A percentile compares a stretch with the other conserved stretches of the same genome.
phyloP scores from a whole-genome alignment of 225 moss, liverwort and hornwort species.

The Physcomitrellopsis africana region DNA sequence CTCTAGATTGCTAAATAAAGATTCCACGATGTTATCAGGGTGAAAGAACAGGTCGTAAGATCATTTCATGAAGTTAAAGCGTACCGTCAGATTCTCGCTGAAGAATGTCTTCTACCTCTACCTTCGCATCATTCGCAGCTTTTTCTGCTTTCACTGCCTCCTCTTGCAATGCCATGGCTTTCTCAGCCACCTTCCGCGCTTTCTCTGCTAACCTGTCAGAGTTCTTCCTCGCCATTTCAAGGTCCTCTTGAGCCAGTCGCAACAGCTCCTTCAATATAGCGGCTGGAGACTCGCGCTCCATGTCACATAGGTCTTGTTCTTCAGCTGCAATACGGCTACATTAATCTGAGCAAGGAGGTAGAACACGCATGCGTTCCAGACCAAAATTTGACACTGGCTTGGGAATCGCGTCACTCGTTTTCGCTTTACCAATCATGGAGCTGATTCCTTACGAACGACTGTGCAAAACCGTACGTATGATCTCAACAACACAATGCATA shows the following conservation, averaged over 20 bases:
- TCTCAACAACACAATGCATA: too few species aligned
- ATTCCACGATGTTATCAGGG: not conserved
- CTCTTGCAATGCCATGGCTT: conserved; percentile 73
- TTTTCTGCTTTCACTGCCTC: conserved; percentile 48
- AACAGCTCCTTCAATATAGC: conserved; percentile 74
- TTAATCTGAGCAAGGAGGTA: conserved; percentile 1
- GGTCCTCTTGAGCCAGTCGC: conserved; percentile 70
- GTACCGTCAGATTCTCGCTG: conserved; percentile 58
- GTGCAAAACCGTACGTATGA: too few species aligned
- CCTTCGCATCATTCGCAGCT: conserved; percentile 37
- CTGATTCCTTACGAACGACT: too few species aligned
- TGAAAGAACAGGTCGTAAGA: conserved; percentile 8
- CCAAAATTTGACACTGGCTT: not conserved
- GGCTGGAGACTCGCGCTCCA: conserved; percentile 68
- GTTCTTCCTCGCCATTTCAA: conserved; percentile 62
- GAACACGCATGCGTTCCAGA: conserved; percentile 13
- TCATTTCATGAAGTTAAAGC: not conserved
- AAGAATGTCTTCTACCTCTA: conserved; percentile 51
- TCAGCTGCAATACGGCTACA: conserved; percentile 42
- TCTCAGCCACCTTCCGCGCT: conserved; percentile 75
- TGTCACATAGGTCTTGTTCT: conserved; percentile 30
- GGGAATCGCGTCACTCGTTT: too few species aligned
- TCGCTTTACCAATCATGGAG: not conserved
- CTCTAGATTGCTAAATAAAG: conserved; percentile 1
- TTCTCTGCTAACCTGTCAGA: conserved; percentile 67